Conservation (phyloP, 2,329 filamentous ascomycete species). For the Clarireedia hainanense region DNA sequence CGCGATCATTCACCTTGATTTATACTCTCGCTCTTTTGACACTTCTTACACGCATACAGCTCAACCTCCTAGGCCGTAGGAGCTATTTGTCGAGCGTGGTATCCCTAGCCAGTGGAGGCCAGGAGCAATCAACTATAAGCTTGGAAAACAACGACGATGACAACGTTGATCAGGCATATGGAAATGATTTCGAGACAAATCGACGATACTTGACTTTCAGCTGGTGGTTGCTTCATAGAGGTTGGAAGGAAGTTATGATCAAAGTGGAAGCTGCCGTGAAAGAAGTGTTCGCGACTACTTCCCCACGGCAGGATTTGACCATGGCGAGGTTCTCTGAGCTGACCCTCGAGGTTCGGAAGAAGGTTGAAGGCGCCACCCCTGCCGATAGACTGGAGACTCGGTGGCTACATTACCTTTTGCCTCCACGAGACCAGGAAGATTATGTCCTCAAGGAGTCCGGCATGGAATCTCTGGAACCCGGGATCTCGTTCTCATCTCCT, state of each 20-base stretch:
- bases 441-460: constrained; percentile 81
- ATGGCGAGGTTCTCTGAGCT: constrained; percentile 74
- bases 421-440: constrained; percentile 69
- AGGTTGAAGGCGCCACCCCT: constrained; percentile 69
- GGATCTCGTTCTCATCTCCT: constrained; percentile 28
- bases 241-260: constrained; percentile 75
- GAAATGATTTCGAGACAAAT: constrained; percentile 94
- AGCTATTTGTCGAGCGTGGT: constrained; percentile 96
- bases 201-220: constrained; percentile 91
- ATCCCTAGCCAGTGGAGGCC: constrained; percentile 70
- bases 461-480: constrained; percentile 49
- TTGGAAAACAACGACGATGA: constrained; percentile 93
- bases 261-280: constrained; percentile 80
- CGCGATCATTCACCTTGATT: constrained; percentile 80
- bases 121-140: constrained; percentile 68
- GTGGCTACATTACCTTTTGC: constrained; percentile 82
- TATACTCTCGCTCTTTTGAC: constrained; percentile 87
- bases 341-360: constrained; percentile 74
- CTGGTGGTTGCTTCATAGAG: constrained; percentile 93
- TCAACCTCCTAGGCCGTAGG: constrained; percentile 90
- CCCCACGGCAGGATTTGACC: constrained; percentile 80
- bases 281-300: constrained; percentile 81
- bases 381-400: constrained; percentile 46
- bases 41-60: constrained; percentile 87
- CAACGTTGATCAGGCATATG: constrained; percentile 70